Evolutionary conservation across 495 filamentous ascomycete species (phyloP), one percentile per base, ranked within the genome.

Genomic region (Beverwykella pulmonaria): DNA sequence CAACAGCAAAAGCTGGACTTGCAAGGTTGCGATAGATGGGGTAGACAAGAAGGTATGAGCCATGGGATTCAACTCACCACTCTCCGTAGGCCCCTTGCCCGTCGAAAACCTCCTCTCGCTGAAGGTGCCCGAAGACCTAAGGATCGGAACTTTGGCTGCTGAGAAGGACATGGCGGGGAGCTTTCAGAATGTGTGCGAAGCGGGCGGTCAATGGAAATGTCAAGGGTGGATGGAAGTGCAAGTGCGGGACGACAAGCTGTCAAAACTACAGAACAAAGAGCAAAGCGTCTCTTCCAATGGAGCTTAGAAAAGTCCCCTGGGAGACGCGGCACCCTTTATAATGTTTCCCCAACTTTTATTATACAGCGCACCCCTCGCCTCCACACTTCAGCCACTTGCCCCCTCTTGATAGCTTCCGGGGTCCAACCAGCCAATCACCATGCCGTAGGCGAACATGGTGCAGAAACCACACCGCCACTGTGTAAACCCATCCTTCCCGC

Each of bases 71-170:
- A 32, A 61, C 72, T 61, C 64, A 75, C 73, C 73, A 59, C 56
- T 75, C 14, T 73, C 73, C 32, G 56, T 70, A 1, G 62, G 61
- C 25, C 69, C 66, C 41, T 75, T 75, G 29, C 46, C 59, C 1
- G 62, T 61, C 2, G 71, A 73, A 34, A 75, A 75, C 20, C 73
- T 54, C 53, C 73, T 36, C 26, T 71, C 65, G 17, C 59, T 68
- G 48, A 52, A 53, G 14, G 49, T 25, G n/a, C 68, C 63, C 12
- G 59, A 53, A 0, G 53, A 44, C 63, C 54, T 71, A 14, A 62
- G 34, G 22, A 58, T 55, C 1, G 56, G 49, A 10, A 68, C 47
- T 59, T 55, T 61, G 44, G 34, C 29, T 1, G 65, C 69, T 1
- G 69, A 72, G 56, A 72, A 72, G 25, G 65, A 68, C 69, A 72